Evolutionary conservation across 73 alveolate genomes (phyloP).

Genomic region (Uronychia binucleata): DNA sequence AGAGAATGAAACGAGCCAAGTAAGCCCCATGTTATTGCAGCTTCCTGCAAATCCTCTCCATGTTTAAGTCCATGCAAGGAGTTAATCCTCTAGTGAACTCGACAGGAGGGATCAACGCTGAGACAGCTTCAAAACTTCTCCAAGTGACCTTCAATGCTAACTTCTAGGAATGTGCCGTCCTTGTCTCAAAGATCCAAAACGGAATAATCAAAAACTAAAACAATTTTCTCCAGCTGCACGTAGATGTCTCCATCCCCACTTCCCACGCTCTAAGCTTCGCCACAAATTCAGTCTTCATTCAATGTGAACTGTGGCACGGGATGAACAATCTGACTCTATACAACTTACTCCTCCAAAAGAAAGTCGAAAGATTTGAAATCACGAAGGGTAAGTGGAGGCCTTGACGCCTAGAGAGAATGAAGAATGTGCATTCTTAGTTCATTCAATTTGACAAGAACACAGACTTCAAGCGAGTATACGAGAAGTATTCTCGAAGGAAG

Average conservation of each 20-base stretch:
- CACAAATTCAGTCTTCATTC: neutral
- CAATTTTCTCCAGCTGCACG: neutral
- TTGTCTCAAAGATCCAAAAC: neutral
- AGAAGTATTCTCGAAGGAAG: neutral
- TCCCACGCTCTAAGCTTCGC: neutral
- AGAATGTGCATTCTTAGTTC: neutral
- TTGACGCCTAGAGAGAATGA: neutral
- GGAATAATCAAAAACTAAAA: neutral
- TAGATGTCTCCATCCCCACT: neutral
- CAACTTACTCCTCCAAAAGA: neutral
- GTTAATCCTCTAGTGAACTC: neutral
- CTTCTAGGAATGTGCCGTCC: neutral
- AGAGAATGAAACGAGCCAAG: neutral
- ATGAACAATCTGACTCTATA: neutral
- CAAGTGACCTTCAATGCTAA: neutral
- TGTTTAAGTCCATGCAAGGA: neutral
- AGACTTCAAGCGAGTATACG: neutral
- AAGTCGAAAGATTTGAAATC: neutral
- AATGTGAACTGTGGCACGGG: constrained; percentile 1
- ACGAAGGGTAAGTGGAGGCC: neutral
- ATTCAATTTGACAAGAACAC: neutral
- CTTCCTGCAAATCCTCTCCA: neutral
- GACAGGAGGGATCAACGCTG: neutral
- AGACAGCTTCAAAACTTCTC: neutral
- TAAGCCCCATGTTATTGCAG: neutral